Evolutionary conservation across 805 yeast genomes (phyloP), one percentile per base, ranked within the genome.

Genomic region (Yarrowia osloensis): DNA sequence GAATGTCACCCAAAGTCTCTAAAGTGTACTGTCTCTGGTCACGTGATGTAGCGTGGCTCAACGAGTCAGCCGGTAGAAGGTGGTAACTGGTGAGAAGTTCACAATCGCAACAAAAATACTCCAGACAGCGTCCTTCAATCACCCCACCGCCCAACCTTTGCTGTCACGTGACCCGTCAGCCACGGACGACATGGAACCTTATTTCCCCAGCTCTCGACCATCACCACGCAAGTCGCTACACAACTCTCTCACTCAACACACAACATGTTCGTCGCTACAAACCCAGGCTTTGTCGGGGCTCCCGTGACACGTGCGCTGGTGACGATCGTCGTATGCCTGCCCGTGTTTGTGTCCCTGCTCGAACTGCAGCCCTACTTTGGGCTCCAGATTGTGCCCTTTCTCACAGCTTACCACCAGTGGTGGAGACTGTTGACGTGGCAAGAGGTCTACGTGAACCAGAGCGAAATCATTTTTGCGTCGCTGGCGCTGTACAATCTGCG

Each of bases 401-500:
- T 80, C 15, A 59, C 69, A 19, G 70, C 71, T 29, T 80, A 80
- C 73, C 69, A 73, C 17, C 79, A 76, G 68, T 77, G 75, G 74
- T 77, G 79, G 79, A 66, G 79, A 67, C 52, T 77, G n/a, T 62
- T 72, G 19, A 46, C 75, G 15, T 75, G 75, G 71, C 78, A 75
- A 66, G 66, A 72, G 50, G 68, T 74, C 8, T 77, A 70, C 59
- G 65, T 71, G 50, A 76, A 73, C 54, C 78, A 77, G 57, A 70
- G 80, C 19, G 81, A 81, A 67, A 79, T 80, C 3, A 67, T 81
- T 7, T 67, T 79, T 37, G 72, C 75, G 0, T 59, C 76, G n/a
- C 68, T 80, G 9, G 57, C 80, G 24, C 63, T 80, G 8, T 81
- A 81, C 68, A 79, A 79, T 46, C 72, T 77, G 49, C 73, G 83